These are phyloP conservation scores for Tetragonia tetragonoides DNA, from an alignment of 148 eudicot species.

Conservation along the genomic window DNA sequence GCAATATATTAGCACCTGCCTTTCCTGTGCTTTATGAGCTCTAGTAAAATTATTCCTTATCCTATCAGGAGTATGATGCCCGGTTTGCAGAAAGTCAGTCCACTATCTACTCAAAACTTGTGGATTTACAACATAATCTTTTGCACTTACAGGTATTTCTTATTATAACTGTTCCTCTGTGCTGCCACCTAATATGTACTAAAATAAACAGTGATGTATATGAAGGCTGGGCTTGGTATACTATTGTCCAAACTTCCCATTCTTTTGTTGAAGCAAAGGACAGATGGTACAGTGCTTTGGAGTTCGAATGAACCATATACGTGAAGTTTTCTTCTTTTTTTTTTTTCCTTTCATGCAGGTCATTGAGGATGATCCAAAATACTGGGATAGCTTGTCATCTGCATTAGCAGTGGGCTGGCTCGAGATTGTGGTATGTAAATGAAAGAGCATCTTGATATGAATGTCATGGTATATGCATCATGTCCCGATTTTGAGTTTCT, in stretches of 20 bases:
- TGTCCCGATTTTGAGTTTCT: slow-evolving; percentile 1
- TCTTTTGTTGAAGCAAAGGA: background rate
- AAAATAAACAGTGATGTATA: background rate
- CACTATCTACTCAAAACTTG: slow-evolving; percentile 69
- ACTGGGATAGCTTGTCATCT: slow-evolving; percentile 81
- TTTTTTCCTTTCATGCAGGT: slow-evolving; percentile 30
- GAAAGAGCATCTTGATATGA: background rate
- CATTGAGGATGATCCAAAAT: slow-evolving; percentile 71
- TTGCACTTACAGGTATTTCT: slow-evolving; percentile 59
- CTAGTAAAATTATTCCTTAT: background rate
- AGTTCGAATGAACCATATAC: background rate
- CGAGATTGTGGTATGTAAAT: slow-evolving; percentile 72
- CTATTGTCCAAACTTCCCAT: background rate
- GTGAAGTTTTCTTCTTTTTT: background rate
- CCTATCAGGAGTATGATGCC: slow-evolving; percentile 65
- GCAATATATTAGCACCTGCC: background rate
- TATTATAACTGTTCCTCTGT: slow-evolving; percentile 5
- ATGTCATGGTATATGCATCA: background rate
- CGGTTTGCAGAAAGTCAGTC: slow-evolving; percentile 53
- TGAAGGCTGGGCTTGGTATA: background rate
- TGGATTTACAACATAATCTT: slow-evolving; percentile 64
- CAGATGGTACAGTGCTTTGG: background rate
- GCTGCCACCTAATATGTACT: background rate
- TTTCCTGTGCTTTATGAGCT: slow-evolving; percentile 9
- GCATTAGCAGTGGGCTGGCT: slow-evolving; percentile 96